Evolutionary conservation across 2,329 filamentous ascomycete genomes (phyloP).

Genomic region (Podosphaera xanthii): DNA sequence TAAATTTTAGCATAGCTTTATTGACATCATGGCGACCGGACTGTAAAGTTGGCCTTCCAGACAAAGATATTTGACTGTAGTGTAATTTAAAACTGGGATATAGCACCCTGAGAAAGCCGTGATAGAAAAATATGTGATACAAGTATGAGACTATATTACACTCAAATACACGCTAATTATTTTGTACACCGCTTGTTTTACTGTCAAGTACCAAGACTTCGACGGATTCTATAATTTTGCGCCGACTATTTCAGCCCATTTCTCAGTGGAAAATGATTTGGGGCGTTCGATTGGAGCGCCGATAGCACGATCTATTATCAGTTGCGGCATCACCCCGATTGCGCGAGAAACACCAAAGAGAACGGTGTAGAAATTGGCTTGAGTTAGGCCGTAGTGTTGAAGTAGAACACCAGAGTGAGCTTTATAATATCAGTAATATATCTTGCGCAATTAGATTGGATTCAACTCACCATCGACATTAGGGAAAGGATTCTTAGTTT

Average conservation of each 20-base stretch:
- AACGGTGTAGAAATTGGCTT: conserved; percentile 99
- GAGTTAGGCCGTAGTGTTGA: conserved; percentile 96
- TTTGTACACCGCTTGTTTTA: neutral
- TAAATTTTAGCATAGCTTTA: no score
- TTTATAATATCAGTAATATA: conserved; percentile 42
- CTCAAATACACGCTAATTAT: no score
- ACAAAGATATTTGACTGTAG: no score
- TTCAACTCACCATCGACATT: conserved; percentile 54
- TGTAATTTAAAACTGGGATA: no score
- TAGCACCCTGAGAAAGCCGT: no score
- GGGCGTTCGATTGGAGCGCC: conserved; percentile 94
- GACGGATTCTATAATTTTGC: conserved; percentile 52
- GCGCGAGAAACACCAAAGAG: conserved; percentile 97
- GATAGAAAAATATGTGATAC: no score
- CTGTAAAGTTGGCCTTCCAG: no score
- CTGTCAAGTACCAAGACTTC: conserved; percentile 3
- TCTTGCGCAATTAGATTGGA: neutral
- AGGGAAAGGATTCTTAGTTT: conserved; percentile 99
- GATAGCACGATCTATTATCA: conserved; percentile 97
- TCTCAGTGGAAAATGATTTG: conserved; percentile 96
- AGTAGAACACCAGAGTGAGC: conserved; percentile 97
- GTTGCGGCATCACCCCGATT: conserved; percentile 93
- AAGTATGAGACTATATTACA: no score
- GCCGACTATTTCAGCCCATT: conserved; percentile 78
- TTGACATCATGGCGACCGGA: no score